Evolutionary conservation across 805 yeast genomes (phyloP).

Genomic region (Metschnikowia hibisci): DNA sequence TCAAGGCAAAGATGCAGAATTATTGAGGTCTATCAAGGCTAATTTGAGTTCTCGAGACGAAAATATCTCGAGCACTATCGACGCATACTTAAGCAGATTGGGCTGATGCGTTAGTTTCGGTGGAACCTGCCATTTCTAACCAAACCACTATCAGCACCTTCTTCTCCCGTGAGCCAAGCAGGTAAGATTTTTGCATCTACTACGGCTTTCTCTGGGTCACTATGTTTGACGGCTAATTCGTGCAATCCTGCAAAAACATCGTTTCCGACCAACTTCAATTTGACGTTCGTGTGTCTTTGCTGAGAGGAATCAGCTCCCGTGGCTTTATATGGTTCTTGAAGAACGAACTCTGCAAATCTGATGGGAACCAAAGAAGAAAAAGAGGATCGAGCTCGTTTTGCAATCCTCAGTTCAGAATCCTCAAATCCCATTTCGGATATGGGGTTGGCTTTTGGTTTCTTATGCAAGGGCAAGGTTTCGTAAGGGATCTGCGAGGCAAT

Average conservation of each 20-base stretch:
- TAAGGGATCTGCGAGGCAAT: conserved; percentile 34
- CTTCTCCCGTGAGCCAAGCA: conserved; percentile 77
- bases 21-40: conserved; percentile 9
- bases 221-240: conserved; percentile 46
- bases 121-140: conserved; percentile 16
- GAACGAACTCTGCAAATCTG: conserved; percentile 45
- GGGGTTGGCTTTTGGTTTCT: conserved; percentile 16
- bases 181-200: conserved; percentile 60
- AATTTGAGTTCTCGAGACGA: conserved; percentile 9
- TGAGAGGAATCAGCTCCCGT: conserved; percentile 8
- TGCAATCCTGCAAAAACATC: conserved; percentile 80
- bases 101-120: conserved; percentile 4
- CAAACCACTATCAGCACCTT: conserved; percentile 50
- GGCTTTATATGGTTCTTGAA: conserved; percentile 30
- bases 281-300: conserved; percentile 21
- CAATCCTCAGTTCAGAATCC: conserved; percentile 1
- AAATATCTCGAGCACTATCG: conserved; percentile 9
- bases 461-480: conserved; percentile 31
- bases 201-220: conserved; percentile 29
- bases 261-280: conserved; percentile 50
- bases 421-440: not conserved
- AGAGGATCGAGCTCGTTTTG: conserved; percentile 19
- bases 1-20: conserved; percentile 35
- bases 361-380: conserved; percentile 58
- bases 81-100: conserved; percentile 10